phyloP scores from a whole-genome alignment of 371 early-diverging fungal species.

The Nematocida minor region DNA sequence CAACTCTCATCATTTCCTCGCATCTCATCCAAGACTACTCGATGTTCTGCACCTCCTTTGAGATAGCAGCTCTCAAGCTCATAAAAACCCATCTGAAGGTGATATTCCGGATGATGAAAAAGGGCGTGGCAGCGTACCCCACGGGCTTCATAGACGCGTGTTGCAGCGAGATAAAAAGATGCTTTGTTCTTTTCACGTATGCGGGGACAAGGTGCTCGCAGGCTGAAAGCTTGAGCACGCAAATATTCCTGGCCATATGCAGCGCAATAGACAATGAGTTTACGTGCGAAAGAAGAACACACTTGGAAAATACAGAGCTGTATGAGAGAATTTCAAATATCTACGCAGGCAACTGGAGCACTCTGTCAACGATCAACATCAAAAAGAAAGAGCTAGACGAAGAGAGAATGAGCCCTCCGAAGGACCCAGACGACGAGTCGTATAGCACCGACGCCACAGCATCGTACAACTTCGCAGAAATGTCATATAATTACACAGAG shows the following conservation, averaged over 20 bases:
- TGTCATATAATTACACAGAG: conserved; percentile 44
- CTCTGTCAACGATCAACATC: conserved; percentile 22
- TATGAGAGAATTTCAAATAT: conserved; percentile 18
- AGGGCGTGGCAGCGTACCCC: neutral
- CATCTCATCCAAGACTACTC: conserved; percentile 46
- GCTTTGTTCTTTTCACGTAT: conserved; percentile 45
- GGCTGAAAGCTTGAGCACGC: conserved; percentile 27
- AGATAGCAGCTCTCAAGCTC: conserved; percentile 45
- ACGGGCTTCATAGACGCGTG: neutral
- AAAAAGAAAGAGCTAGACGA: neutral
- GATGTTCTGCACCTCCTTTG: conserved; percentile 51
- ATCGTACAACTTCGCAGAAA: conserved; percentile 35
- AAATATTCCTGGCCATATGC: conserved; percentile 40
- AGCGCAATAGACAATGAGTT: conserved; percentile 43
- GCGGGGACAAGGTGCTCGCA: conserved; percentile 44
- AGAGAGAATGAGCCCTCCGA: conserved; percentile 4
- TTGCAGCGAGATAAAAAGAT: conserved; percentile 29
- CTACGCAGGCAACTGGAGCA: conserved; percentile 31
- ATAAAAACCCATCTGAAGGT: conserved; percentile 44
- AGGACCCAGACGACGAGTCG: conserved; percentile 25
- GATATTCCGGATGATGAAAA: conserved; percentile 13
- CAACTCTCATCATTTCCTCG: conserved; percentile 31
- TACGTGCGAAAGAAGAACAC: neutral
- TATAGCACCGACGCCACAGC: conserved; percentile 30
- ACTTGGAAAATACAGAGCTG: neutral